Conservation (phyloP, 2,329 filamentous ascomycete species). For the Xylariaceae sp. region DNA sequence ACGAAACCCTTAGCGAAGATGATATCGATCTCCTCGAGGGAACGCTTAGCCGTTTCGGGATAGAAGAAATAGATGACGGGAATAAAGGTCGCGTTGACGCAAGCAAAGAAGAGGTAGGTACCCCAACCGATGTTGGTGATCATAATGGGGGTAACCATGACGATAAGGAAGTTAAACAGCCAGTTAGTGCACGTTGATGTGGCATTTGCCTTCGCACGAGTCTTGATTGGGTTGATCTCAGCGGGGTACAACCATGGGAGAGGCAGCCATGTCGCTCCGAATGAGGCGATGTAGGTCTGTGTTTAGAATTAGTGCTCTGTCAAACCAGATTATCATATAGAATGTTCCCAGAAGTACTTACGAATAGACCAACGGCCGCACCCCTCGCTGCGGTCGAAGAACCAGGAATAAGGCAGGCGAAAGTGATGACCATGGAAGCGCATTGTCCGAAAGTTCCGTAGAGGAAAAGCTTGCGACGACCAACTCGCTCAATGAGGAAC, state of each 20-base stretch:
- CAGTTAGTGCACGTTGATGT: constrained; percentile 59
- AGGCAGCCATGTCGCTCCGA: constrained; percentile 67
- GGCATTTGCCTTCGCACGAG: constrained; percentile 49
- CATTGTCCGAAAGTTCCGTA: constrained; percentile 51
- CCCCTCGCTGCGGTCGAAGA: constrained; percentile 64
- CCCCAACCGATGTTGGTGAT: constrained; percentile 61
- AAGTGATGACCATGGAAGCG: constrained; percentile 61
- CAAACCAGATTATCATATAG: no score
- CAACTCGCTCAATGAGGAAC: constrained; percentile 52
- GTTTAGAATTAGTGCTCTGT: constrained; percentile 2
- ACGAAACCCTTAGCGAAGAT: constrained; percentile 62
- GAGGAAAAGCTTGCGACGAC: constrained; percentile 51
- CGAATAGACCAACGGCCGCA: constrained; percentile 67
- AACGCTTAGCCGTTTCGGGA: constrained; percentile 53
- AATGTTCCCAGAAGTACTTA: constrained; percentile 6
- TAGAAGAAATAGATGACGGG: constrained; percentile 53
- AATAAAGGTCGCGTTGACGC: constrained; percentile 41
- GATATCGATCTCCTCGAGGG: constrained; percentile 59
- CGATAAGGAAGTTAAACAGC: constrained; percentile 44
- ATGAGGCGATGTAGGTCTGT: constrained; percentile 66
- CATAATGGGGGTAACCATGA: constrained; percentile 67
- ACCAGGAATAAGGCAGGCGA: constrained; percentile 68
- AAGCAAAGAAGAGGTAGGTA: constrained; percentile 52
- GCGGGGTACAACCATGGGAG: constrained; percentile 64
- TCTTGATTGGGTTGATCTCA: constrained; percentile 55